A percentile compares a stretch with the other conserved stretches of the same genome.
phyloP scores from a whole-genome alignment of 805 yeast species.

The Ogataea zsoltii region DNA sequence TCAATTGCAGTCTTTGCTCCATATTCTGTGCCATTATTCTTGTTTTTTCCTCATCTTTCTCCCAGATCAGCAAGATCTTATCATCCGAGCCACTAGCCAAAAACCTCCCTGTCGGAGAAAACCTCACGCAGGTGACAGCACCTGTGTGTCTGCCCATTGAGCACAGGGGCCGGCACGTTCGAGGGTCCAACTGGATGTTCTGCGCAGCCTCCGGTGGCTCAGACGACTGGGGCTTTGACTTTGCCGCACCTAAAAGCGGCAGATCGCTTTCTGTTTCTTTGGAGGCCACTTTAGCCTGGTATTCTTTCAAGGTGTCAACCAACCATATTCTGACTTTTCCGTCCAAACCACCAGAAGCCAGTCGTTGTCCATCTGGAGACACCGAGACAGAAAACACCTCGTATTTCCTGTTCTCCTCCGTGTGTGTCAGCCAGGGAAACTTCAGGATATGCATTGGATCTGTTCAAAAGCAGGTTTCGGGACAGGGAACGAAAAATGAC shows the following conservation, averaged over 20 bases:
- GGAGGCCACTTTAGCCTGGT: conserved; percentile 28
- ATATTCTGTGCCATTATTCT: conserved; percentile 36
- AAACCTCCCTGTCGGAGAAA: conserved; percentile 89
- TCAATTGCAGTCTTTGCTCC: conserved; percentile 24
- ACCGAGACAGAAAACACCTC: conserved; percentile 86
- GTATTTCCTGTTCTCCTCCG: conserved; percentile 75
- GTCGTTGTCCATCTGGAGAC: conserved; percentile 75
- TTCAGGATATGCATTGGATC: conserved; percentile 58
- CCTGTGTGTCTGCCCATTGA: conserved; percentile 96
- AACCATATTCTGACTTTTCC: conserved; percentile 94
- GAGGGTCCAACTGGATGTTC: conserved; percentile 28
- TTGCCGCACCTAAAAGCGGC: conserved; percentile 8
- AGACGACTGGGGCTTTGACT: conserved; percentile 4
- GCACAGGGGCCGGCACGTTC: conserved; percentile 63
- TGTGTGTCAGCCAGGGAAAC: conserved; percentile 72
- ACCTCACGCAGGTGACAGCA: conserved; percentile 90
- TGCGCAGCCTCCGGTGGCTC: conserved; percentile 2
- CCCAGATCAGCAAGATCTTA: conserved; percentile 89
- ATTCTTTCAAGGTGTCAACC: conserved; percentile 51
- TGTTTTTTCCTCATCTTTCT: conserved; percentile 73
- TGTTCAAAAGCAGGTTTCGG: neutral
- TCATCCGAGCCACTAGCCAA: conserved; percentile 96
- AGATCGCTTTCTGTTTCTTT: conserved; percentile 20
- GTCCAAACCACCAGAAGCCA: conserved; percentile 93
- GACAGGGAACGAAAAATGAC: neutral